A percentile compares a stretch with the other conserved stretches of the same genome.
phyloP scores from a whole-genome alignment of 495 filamentous ascomycete species.

The Lasiosphaeris hirsuta region DNA sequence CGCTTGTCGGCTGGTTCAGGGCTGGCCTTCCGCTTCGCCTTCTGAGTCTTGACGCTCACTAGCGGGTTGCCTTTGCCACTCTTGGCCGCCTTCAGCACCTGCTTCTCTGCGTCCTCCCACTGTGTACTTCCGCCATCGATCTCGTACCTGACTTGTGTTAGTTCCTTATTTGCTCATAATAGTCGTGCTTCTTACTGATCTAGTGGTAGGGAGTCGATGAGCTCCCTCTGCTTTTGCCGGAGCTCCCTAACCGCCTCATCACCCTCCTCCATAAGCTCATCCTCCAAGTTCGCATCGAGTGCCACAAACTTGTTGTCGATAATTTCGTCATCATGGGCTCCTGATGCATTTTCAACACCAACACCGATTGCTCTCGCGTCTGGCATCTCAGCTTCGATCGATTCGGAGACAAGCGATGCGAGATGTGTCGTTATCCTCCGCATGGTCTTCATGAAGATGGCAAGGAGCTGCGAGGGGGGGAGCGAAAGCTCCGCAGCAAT shows the following conservation, averaged over 20 bases:
- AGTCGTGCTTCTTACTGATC: conserved; percentile 64
- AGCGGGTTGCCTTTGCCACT: conserved; percentile 59
- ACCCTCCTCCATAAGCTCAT: conserved; percentile 82
- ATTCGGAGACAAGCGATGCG: conserved; percentile 66
- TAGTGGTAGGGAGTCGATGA: conserved; percentile 86
- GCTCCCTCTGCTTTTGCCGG: conserved; percentile 68
- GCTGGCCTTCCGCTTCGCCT: conserved; percentile 76
- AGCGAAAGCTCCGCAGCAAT: conserved; percentile 77
- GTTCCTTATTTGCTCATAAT: conserved; percentile 24
- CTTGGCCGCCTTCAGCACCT: conserved; percentile 56
- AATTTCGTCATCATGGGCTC: conserved; percentile 57
- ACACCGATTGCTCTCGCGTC: conserved; percentile 51
- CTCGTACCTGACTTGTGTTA: conserved; percentile 63
- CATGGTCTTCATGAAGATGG: conserved; percentile 95
- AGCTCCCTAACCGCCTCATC: conserved; percentile 68
- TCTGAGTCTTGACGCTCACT: conserved; percentile 77
- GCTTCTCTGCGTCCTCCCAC: conserved; percentile 83
- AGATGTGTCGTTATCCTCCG: conserved; percentile 80
- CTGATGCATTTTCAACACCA: conserved; percentile 51
- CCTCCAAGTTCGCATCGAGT: conserved; percentile 68
- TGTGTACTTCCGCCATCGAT: conserved; percentile 65
- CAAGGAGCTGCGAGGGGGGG: conserved; percentile 74
- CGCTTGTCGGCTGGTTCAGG: conserved; percentile 60
- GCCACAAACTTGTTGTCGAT: conserved; percentile 62
- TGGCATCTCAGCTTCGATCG: conserved; percentile 69